Conservation (phyloP, 2,329 filamentous ascomycete genomes). For the Coleophoma crateriformis region DNA sequence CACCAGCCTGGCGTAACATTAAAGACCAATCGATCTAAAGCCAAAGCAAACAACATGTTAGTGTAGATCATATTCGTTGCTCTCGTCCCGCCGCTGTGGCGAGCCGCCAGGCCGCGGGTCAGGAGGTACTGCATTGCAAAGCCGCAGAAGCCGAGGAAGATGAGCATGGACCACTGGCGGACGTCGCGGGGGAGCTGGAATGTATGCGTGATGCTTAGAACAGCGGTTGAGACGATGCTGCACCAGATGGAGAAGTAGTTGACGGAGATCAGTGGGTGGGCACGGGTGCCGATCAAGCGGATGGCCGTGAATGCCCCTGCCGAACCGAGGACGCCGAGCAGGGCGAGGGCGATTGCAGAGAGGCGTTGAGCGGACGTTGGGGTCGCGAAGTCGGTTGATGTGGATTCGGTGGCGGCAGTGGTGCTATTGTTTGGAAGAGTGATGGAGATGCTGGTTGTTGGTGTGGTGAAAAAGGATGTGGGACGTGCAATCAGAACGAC, state of each 20-base stretch:
- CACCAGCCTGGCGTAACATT: constrained; percentile 49
- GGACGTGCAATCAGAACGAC: constrained; percentile 78
- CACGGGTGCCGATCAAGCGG: constrained; percentile 74
- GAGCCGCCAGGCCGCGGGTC: constrained; percentile 59
- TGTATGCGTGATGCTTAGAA: constrained; percentile 46
- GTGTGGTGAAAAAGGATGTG: constrained; percentile 19
- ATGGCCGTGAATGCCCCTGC: constrained; percentile 71
- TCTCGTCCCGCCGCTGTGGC: constrained; percentile 26
- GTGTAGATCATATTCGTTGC: constrained; percentile 65
- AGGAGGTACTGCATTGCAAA: constrained; percentile 85
- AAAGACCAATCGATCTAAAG: constrained; percentile 59
- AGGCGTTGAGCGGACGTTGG: constrained; percentile 39
- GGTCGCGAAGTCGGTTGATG: constrained; percentile 6
- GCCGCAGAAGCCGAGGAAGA: constrained; percentile 66
- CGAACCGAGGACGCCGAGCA: constrained; percentile 73
- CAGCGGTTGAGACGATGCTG: constrained; percentile 58
- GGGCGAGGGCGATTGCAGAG: constrained; percentile 62
- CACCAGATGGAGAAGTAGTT: constrained; percentile 76
- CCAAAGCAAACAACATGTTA: constrained; percentile 64
- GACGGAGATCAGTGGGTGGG: constrained; percentile 77
- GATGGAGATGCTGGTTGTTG: constrained; percentile 1
- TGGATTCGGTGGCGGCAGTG: neutral
- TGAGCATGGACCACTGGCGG: constrained; percentile 55
- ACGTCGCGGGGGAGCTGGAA: constrained; percentile 36
- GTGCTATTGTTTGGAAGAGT: neutral